Evolutionary conservation across 2,329 filamentous ascomycete species (phyloP), one percentile per base, ranked within the genome.

Genomic region (Aureobasidium sp.): DNA sequence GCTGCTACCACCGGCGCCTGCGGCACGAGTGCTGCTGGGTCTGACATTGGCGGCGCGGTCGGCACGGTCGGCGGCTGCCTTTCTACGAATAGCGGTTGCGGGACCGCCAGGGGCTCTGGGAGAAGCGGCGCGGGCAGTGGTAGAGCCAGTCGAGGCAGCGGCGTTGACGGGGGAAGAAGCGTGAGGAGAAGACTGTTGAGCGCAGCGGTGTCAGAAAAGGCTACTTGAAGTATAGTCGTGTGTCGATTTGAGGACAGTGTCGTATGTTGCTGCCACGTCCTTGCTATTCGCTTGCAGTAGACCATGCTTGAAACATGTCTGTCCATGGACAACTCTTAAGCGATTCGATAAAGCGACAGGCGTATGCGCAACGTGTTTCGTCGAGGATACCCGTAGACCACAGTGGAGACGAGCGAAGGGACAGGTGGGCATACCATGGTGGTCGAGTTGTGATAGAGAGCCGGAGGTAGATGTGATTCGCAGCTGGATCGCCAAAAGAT

Each of bases 21-120:
- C 94, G 42, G 93, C 87, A 71, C 94, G 85, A 68, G 94, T 99
- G 80, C 90, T 96, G 75, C 87, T 90, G 56, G 94, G 94, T 69
- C 94, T 84, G 67, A 85, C 89, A 88, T 96, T 99, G 72, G 93
- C 92, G 70, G 93, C 85, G 79, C 95, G 94, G 79, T 97, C 94
- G 78, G 96, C 96, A 80, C 96, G 90, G 76, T 97, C 94, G 70
- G 93, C 93, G 33, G 94, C 94, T 47, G 94, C 93, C 75, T 94
- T 91, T 76, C 94, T 88, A 76, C 94, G 87, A 79, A 99, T 95
- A 65, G 91, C 93, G 68, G 93, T 96, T 75, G 94, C 91, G 71
- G 94, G 91, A 70, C 94, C 94, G 67, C 94, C 94, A 29, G 94
- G 94, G 66, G 91, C 88, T 70, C 90, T 87, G 64, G 93, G 92